Base-by-base conservation (phyloP, 2,329 filamentous ascomycete genomes). In the Stylonectria norvegica region DNA sequence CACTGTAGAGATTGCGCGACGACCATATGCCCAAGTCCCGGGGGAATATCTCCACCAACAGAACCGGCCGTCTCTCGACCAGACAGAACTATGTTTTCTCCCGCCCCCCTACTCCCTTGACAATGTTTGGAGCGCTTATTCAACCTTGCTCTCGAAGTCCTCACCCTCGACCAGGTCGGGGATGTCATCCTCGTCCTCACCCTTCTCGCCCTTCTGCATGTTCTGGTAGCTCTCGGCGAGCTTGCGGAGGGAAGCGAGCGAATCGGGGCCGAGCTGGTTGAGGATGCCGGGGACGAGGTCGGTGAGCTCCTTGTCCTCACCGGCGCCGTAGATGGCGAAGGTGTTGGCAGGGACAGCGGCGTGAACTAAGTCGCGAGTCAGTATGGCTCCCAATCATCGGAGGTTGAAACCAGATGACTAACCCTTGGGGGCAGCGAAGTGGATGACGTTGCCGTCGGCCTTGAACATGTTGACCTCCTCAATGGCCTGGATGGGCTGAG, bases 401-500 rank as follows among this genome's bases (percentile, higher is more conserved):
- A 46, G 40, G 36, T 40, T 16, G 20, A 38, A 23, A 33, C 39
- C 35, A 32, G 42, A 46, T 49, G 37, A 76, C 81, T 65, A 75
- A 97, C 93, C 93, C 80, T 96, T 96, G 60, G 93, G 93, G 64
- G 88, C 88, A 62, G 89, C 86, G 70, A 98, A 98, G 82, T 98
- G 93, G 66, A 98, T 97, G 71, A 98, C 93, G 72, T 98, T 98
- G 71, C 93, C 93, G 69, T 98, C 93, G 68, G 87, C 86, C 86
- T 98, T 98, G 85, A 98, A 98, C 93, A 98, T 98, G 85, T 98
- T 98, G 70, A 98, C 93, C 79, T 98, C 93, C 83, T 98, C 93
- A 63, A 98, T 98, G 56, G 87, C 89, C 78, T 95, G 90, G 73
- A 98, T 97, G 63, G 93, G 93, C 82, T 98, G 93, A 45, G 95